phyloP scores from a whole-genome alignment of 345 rosid genomes.

The thale cress (Arabidopsis thaliana) region TAIR10.1 NC_003074.8:14088001-14088500 shows the following conservation, averaged over 20 bases:
- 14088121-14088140: conserved; percentile 17
- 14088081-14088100: background rate
- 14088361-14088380: conserved; percentile 91
- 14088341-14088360: conserved; percentile 14
- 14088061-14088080: conserved; percentile 72
- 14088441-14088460: conserved; percentile 29
- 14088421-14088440: conserved; percentile 89
- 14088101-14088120: conserved; percentile 26
- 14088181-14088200: conserved; percentile 2
- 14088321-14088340: conserved; percentile 15
- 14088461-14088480: conserved; percentile 7
- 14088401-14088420: conserved; percentile 99
- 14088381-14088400: conserved; percentile 98
- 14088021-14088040: conserved; percentile 95
- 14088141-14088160: conserved; percentile 20
- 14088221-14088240: conserved; percentile 15
- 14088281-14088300: conserved; percentile 25
- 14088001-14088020: conserved; percentile 92
- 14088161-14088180: conserved; percentile 21
- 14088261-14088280: conserved; percentile 22
- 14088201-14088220: conserved; percentile 14
- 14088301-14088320: conserved; percentile 16
- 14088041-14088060: conserved; percentile 96
- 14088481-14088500: conserved; percentile 1
- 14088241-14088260: conserved; percentile 27